Conservation (phyloP, 208 protist species). For the Acanthamoeba castellanii region DNA sequence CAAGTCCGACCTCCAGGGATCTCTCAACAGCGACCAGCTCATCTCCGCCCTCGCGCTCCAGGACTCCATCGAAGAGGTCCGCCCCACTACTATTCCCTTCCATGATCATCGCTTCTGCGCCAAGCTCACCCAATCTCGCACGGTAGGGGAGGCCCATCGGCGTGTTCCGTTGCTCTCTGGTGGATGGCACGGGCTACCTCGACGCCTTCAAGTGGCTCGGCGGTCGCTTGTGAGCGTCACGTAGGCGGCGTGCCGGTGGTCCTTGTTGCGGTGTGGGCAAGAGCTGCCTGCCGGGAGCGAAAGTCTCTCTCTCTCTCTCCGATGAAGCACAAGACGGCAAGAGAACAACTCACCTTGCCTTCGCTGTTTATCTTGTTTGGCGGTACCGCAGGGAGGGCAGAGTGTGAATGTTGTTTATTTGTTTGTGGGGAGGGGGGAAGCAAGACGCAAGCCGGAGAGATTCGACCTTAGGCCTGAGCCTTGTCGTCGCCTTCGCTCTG, state of each 20-base stretch:
- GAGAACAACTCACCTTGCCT: not conserved
- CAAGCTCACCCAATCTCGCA: not conserved
- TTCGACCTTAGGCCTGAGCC: too few relatives aligned
- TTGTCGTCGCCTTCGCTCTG: too few relatives aligned
- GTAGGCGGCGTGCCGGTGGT: too few relatives aligned
- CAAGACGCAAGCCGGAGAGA: too few relatives aligned
- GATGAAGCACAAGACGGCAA: not conserved
- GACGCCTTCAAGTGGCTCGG: slow-evolving; percentile 58
- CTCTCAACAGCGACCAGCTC: slow-evolving; percentile 36
- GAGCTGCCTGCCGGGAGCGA: not conserved
- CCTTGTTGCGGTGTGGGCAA: not conserved
- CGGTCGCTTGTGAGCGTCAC: not conserved
- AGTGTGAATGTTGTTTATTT: too few relatives aligned
- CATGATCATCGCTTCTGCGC: not conserved
- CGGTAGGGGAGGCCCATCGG: not conserved
- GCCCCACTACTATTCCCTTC: not conserved
- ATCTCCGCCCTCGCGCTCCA: slow-evolving; percentile 37
- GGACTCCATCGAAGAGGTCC: not conserved
- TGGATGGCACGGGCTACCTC: slow-evolving; percentile 65
- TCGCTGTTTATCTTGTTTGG: not conserved
- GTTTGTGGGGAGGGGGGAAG: too few relatives aligned
- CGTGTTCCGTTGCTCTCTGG: slow-evolving; percentile 52
- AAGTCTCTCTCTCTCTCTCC: not conserved
- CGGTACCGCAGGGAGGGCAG: too few relatives aligned
- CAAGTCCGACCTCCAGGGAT: slow-evolving; percentile 15